A percentile compares a stretch with the other conserved stretches of the same genome.
Evolutionary conservation across 2,329 filamentous ascomycete species (phyloP).

Genomic region (Tolypocladium endophyticum): DNA sequence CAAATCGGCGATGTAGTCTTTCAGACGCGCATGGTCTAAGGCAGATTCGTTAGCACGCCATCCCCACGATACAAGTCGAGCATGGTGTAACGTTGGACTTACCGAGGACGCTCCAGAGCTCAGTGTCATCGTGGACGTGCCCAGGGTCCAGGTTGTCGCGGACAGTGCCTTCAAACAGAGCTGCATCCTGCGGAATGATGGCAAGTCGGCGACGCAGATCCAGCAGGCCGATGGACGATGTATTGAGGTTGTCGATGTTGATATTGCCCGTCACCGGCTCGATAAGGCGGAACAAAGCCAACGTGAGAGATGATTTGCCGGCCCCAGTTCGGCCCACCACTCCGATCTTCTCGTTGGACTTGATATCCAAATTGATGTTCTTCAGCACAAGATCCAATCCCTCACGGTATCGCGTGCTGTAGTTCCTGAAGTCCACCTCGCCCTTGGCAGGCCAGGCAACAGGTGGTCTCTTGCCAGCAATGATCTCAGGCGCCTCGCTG

Average conservation of each 20-base stretch:
- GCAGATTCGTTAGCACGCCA: constrained; percentile 2
- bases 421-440: constrained; percentile 82
- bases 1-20: constrained; percentile 82
- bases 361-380: constrained; percentile 84
- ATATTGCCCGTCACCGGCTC: constrained; percentile 77
- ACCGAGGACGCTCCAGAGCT: constrained; percentile 93
- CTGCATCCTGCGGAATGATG: constrained; percentile 96
- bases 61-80: neutral
- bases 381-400: constrained; percentile 88
- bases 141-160: constrained; percentile 93
- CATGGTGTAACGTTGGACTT: constrained; percentile 26
- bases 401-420: constrained; percentile 84
- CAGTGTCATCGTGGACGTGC: constrained; percentile 91
- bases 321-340: constrained; percentile 94
- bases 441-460: constrained; percentile 88
- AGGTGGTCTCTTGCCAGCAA: constrained; percentile 75
- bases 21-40: constrained; percentile 81
- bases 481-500: constrained; percentile 88
- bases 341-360: constrained; percentile 94
- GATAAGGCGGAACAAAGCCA: constrained; percentile 91
- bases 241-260: constrained; percentile 81
- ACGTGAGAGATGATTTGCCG: constrained; percentile 87
- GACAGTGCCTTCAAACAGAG: constrained; percentile 86
- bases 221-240: constrained; percentile 77
- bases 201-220: constrained; percentile 83